phyloP scores from a whole-genome alignment of 768 basidiomycete species.

The Lactarius sp. region DNA sequence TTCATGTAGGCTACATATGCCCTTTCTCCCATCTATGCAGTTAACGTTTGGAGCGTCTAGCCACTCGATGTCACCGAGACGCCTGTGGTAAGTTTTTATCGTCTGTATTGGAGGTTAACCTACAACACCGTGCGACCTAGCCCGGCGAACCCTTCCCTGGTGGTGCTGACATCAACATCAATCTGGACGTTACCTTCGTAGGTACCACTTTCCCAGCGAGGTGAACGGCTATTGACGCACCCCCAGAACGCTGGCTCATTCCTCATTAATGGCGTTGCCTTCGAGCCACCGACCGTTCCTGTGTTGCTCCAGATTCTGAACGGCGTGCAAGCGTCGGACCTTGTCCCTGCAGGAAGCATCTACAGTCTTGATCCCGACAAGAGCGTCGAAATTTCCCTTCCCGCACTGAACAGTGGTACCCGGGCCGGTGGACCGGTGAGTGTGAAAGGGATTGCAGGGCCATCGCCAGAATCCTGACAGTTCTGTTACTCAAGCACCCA shows the following conservation, averaged over 20 bases:
- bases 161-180: no score
- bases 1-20: neutral
- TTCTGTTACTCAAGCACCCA: neutral
- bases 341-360: conserved; percentile 46
- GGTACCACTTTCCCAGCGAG: neutral
- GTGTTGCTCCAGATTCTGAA: conserved; percentile 55
- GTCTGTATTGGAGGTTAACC: neutral
- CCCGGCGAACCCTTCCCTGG: neutral
- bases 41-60: neutral
- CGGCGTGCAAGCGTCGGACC: conserved; percentile 43
- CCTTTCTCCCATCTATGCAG: neutral
- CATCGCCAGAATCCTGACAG: neutral
- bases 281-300: conserved; percentile 40
- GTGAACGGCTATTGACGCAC: neutral
- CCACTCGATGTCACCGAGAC: neutral
- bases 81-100: conserved; percentile 1
- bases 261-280: conserved; percentile 35
- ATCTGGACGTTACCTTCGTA: neutral
- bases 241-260: conserved; percentile 25
- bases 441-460: neutral
- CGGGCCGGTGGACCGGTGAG: neutral
- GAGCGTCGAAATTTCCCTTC: conserved; percentile 40
- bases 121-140: neutral
- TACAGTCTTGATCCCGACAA: conserved; percentile 42
- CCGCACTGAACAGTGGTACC: neutral